Conservation (phyloP, 1,139 yeast genomes). For the Pneumocystis sp. region DNA sequence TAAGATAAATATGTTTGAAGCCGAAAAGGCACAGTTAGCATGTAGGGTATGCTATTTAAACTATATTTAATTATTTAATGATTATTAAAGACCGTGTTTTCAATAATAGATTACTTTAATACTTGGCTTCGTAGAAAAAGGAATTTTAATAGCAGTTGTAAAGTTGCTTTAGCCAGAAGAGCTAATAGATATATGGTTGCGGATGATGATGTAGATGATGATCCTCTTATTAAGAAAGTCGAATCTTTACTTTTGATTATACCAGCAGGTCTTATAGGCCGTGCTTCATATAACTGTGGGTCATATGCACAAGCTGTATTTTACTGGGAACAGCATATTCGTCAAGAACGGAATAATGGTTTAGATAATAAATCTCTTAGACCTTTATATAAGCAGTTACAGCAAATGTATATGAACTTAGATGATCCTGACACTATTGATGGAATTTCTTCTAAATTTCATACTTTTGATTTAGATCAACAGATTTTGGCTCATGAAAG, state of each 20-base stretch:
- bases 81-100: constrained; percentile 6
- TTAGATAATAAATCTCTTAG: constrained; percentile 17
- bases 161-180: constrained; percentile 12
- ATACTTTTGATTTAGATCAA: constrained; percentile 40
- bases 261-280: constrained; percentile 58
- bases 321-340: constrained; percentile 63
- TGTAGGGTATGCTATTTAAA: constrained; percentile 1
- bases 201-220: constrained; percentile 13
- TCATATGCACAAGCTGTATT: constrained; percentile 82
- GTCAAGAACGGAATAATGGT: constrained; percentile 25
- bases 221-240: constrained; percentile 14
- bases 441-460: constrained; percentile 64
- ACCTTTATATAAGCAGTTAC: constrained; percentile 30
- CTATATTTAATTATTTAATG: neutral
- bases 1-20: neutral
- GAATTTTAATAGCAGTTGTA: constrained; percentile 9
- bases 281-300: constrained; percentile 66
- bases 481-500: constrained; percentile 69
- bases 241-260: constrained; percentile 39
- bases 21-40: constrained; percentile 9
- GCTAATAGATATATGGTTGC: constrained; percentile 11
- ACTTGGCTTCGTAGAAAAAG: constrained; percentile 47
- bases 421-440: constrained; percentile 84
- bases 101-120: constrained; percentile 63
- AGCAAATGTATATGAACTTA: constrained; percentile 68